Base-by-base conservation (phyloP, 805 yeast genomes). In the Kluyveromyces dobzhanskii region DNA sequence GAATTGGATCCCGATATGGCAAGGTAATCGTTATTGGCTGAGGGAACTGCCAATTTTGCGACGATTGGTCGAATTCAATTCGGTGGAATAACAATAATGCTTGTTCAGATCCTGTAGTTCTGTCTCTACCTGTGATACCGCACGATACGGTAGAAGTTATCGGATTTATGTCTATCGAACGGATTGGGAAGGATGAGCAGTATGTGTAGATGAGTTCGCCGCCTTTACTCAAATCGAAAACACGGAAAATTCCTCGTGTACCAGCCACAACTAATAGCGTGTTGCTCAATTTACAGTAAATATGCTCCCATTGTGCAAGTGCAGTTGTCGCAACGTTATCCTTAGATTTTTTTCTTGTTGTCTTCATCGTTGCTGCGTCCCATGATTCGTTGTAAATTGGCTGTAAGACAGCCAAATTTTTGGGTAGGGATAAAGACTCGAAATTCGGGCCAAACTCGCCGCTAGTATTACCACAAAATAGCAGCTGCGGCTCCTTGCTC, bases 1-100 rank as follows among this genome's bases (percentile, higher is more conserved):
- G 80, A 29, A 88, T 76, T 1, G 95, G 94, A 57, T 90, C 97
- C 23, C 85, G 63, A 57, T 85, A 86, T 0, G 97, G 96, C 37
- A 85, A 69, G 0, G 94, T 80, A 24, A 87, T 76, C 2, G 87
- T 76, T 8, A 80, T 70, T 2, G 85, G 81, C 30, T 73, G 75
- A 3, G 71, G 75, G 28, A 54, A 51, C 21, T 46, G 24, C 31
- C 31, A 35, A 11, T 16, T 3, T 7, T 23, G 26, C 21, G 33
- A 24, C 4, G n/a, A 28, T 19, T 16, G 17, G 21, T 51, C 50
- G 16, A 44, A 40, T 32, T 41, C 46, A 48, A 51, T 49, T 65
- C 44, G 66, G 44, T 80, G 80, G 32, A 85, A 61, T 3, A 79
- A 75, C 4, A 86, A 71, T 48, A 85, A 72, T 3, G 94, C 87